These are phyloP conservation scores for Grosmannia huntii DNA, from an alignment of 2,329 filamentous ascomycete genomes.

Conservation along the genomic window DNA sequence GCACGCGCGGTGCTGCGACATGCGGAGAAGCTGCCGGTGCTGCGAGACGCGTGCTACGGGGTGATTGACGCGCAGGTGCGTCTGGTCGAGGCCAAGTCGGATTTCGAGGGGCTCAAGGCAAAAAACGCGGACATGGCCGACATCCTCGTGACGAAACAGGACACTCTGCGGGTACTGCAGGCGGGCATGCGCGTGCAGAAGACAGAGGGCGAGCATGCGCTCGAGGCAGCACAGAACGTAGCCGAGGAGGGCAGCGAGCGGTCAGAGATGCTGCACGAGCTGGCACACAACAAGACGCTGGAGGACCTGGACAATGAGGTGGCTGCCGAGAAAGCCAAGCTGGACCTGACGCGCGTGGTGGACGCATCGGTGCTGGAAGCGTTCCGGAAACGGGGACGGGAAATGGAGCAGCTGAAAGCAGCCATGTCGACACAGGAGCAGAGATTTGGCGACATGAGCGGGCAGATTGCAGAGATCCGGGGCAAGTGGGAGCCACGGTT, in stretches of 20 bases:
- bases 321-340: slow-evolving; percentile 56
- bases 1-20: slow-evolving; percentile 38
- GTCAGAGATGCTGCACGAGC: slow-evolving; percentile 26
- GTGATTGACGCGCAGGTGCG: slow-evolving; percentile 59
- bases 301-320: slow-evolving; percentile 64
- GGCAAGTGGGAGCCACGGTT: slow-evolving; percentile 72
- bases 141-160: slow-evolving; percentile 33
- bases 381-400: slow-evolving; percentile 57
- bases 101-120: slow-evolving; percentile 54
- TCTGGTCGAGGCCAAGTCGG: slow-evolving; percentile 70
- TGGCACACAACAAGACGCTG: slow-evolving; percentile 36
- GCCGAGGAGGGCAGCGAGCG: slow-evolving; percentile 26
- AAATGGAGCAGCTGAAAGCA: slow-evolving; percentile 53
- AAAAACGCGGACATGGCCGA: slow-evolving; percentile 49
- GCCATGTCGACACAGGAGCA: slow-evolving; percentile 41
- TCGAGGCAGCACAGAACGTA: slow-evolving; percentile 25
- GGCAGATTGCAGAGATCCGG: slow-evolving; percentile 53
- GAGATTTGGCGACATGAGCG: slow-evolving; percentile 41
- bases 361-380: slow-evolving; percentile 65
- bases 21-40: slow-evolving; percentile 45
- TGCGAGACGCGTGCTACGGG: slow-evolving; percentile 49
- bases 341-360: slow-evolving; percentile 69
- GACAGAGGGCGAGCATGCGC: neutral
- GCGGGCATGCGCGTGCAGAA: slow-evolving; percentile 8
- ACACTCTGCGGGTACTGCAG: slow-evolving; percentile 26